phyloP scores from a whole-genome alignment of 345 rosid species.

The Mallotus nudiflorus region DNA sequence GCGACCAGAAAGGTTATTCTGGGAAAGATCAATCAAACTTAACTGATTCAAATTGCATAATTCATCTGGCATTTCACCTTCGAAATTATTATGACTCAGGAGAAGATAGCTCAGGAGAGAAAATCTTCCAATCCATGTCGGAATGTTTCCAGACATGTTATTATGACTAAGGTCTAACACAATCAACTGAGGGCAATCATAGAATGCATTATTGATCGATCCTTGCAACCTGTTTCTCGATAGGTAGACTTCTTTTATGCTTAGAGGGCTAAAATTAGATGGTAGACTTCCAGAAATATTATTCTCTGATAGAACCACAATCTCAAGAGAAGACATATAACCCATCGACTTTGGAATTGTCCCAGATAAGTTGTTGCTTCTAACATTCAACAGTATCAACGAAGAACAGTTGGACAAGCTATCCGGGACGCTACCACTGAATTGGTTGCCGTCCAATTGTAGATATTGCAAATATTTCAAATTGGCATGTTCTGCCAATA shows the following conservation, averaged over 20 bases:
- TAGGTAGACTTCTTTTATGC: slow-evolving; percentile 2
- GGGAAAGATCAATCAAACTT: neutral
- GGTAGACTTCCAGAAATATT: slow-evolving; percentile 5
- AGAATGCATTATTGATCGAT: neutral
- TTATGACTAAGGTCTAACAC: slow-evolving; percentile 23
- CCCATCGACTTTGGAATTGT: neutral
- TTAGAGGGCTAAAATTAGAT: neutral
- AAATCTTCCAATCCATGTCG: slow-evolving; percentile 9
- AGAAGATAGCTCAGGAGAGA: slow-evolving; percentile 13
- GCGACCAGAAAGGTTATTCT: slow-evolving; percentile 5
- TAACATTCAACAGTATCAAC: no score
- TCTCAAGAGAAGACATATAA: neutral
- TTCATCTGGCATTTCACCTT: slow-evolving; percentile 15
- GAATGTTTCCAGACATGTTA: slow-evolving; percentile 15
- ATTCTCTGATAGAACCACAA: slow-evolving; percentile 11
- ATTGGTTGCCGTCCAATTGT: no score
- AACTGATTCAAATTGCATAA: slow-evolving; percentile 19
- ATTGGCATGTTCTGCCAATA: no score
- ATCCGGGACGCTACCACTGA: no score
- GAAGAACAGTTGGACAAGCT: no score
- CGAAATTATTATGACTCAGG: slow-evolving; percentile 16
- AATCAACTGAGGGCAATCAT: no score
- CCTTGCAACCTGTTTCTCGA: slow-evolving; percentile 2
- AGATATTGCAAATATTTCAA: no score
- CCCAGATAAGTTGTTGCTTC: neutral